Evolutionary conservation across 768 basidiomycete genomes (phyloP), one percentile per base, ranked within the genome.

Genomic region (Epithele typhae): DNA sequence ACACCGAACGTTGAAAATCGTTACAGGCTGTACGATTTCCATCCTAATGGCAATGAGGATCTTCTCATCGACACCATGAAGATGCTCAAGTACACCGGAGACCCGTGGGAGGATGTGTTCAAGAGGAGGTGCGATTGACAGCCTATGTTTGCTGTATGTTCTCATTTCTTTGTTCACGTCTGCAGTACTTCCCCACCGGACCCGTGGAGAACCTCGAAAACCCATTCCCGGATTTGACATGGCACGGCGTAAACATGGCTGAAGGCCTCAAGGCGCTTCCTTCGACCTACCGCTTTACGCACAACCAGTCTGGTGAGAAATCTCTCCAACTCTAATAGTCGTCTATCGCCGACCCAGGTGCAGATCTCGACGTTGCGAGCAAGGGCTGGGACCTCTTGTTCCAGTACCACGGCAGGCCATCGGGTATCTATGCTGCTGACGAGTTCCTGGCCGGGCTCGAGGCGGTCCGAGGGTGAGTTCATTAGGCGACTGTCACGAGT

Each of bases 201-300:
- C 72, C 59, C 59, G 68, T 68, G 19, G 68, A 70, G 41, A 37
- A 68, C 40, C 53, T 63, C 2, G 46, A 43, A n/a, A 78, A 77
- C 47, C 76, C 77, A 2, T 76, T 79, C 61, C 64, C 67, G 27
- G 64, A 72, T 22, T 35, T 55, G 25, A 58, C 76, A 64, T 79
- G 76, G 77, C 77, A 79, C 52, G 77, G 75, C 17, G 77, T 79
- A 42, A 79, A 79, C 54, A 68, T 81, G 68, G 76, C 76, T 4
- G 78, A 79, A 56, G 77, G 76, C 2, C 62, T 79, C 25, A 79
- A 81, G 58, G 77, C 77, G 2, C 59, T 77, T 5, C 75, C 77
- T 14, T 68, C 76, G 5, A 74, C 75, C 0, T 77, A 74, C 47
- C 70, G 77, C 18, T 78, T 78, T 57, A 76, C 76, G 2, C 74